These are phyloP conservation scores for Litsea cubeba DNA, from an alignment of 164 flowering plant species.

Conservation along the genomic window DNA sequence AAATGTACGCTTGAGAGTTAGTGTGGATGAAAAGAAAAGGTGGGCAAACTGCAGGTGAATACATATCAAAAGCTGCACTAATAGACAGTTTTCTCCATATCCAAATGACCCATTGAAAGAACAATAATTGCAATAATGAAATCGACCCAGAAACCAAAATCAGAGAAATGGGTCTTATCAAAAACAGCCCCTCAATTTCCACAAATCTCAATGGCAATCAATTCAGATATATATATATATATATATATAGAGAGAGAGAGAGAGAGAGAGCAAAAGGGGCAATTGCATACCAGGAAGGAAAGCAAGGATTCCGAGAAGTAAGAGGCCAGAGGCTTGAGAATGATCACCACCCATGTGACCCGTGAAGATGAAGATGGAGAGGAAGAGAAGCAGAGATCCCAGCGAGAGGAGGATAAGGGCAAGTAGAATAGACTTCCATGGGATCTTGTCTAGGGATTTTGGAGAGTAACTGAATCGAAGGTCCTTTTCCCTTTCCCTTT, in stretches of 20 bases:
- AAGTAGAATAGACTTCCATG: conserved; percentile 80
- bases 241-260: not conserved
- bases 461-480: conserved; percentile 79
- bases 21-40: no score
- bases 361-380: conserved; percentile 65
- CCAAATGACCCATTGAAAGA: no score
- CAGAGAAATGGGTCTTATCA: no score
- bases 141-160: no score
- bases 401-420: conserved; percentile 71
- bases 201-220: no score
- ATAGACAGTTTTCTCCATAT: no score
- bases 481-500: conserved; percentile 22
- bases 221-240: no score
- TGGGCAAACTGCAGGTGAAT: no score
- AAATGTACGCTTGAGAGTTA: no score
- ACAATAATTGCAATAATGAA: no score
- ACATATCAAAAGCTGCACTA: no score
- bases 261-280: not conserved
- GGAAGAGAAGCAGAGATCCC: conserved; percentile 62
- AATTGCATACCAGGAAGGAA: conserved; percentile 68
- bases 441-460: conserved; percentile 57
- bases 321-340: conserved; percentile 75
- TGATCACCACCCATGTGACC: conserved; percentile 95
- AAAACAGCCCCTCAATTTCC: no score
- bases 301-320: conserved; percentile 65